Evolutionary conservation across 2,329 filamentous ascomycete species (phyloP).

Genomic region (Emmonsiellopsis sp.): DNA sequence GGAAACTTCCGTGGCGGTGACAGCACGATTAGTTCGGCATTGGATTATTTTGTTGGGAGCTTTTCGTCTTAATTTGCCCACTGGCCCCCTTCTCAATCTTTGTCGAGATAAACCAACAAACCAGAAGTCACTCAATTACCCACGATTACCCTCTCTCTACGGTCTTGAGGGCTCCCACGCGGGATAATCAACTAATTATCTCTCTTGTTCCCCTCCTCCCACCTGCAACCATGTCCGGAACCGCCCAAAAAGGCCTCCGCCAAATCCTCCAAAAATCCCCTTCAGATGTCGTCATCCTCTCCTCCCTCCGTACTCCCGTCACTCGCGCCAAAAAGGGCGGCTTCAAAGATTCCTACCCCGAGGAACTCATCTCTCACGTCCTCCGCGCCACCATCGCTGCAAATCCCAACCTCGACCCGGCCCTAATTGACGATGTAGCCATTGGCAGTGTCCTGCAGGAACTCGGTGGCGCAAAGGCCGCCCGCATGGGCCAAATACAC

Average conservation of each 20-base stretch:
- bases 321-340: constrained; percentile 74
- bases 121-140: no score
- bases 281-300: constrained; percentile 78
- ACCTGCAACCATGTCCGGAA: constrained; percentile 34
- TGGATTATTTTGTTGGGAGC: no score
- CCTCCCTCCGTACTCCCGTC: constrained; percentile 79
- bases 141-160: no score
- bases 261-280: constrained; percentile 70
- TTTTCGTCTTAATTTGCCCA: no score
- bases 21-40: no score
- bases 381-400: constrained; percentile 60
- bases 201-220: no score
- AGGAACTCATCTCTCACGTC: constrained; percentile 65
- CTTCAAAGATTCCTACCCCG: constrained; percentile 81
- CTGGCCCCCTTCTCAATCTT: no score
- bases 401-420: constrained; percentile 62
- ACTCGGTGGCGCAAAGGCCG: constrained; percentile 82
- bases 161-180: no score
- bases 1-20: no score
- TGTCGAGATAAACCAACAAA: no score
- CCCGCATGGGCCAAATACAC: constrained; percentile 83
- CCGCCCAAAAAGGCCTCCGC: constrained; percentile 57
- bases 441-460: constrained; percentile 86
- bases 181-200: no score
- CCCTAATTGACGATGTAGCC: constrained; percentile 67